A percentile compares a stretch with the other conserved stretches of the same genome.
Evolutionary conservation across 805 yeast genomes (phyloP).

Genomic region (Hanseniaspora osmophila): DNA sequence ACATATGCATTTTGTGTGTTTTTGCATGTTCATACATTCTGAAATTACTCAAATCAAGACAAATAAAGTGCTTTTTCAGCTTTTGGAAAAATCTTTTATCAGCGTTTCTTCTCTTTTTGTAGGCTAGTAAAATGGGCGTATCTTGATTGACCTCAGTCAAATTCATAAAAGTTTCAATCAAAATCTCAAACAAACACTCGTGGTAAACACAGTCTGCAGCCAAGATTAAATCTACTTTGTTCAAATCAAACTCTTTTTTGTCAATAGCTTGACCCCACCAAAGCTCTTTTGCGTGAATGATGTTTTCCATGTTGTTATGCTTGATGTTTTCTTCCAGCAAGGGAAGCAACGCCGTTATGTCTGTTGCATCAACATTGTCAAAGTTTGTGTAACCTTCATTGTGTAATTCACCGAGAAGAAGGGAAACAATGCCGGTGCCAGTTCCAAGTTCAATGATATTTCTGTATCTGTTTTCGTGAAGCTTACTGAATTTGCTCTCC

Average conservation of each 20-base stretch:
- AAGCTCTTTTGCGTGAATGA: constrained; percentile 29
- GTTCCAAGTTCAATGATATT: constrained; percentile 39
- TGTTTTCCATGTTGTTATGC: constrained; percentile 24
- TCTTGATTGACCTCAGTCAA: constrained; percentile 23
- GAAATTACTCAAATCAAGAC: constrained; percentile 21
- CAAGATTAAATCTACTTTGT: constrained; percentile 30
- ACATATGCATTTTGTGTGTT: constrained; percentile 26
- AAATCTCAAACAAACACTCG: constrained; percentile 38
- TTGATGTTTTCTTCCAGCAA: constrained; percentile 33
- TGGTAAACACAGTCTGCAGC: constrained; percentile 52
- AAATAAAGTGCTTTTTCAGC: constrained; percentile 22
- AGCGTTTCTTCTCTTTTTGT: constrained; percentile 37
- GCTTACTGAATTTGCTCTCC: constrained; percentile 1
- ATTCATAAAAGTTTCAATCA: constrained; percentile 35
- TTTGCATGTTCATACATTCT: constrained; percentile 18
- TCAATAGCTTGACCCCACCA: constrained; percentile 27
- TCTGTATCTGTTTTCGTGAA: constrained; percentile 8
- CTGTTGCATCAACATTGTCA: constrained; percentile 32
- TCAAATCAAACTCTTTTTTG: constrained; percentile 20
- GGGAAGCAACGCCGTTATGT: constrained; percentile 32
- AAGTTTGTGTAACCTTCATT: constrained; percentile 10
- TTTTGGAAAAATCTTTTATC: constrained; percentile 21
- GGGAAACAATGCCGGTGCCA: constrained; percentile 46
- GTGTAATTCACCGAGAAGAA: constrained; percentile 19
- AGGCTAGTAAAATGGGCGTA: constrained; percentile 37